phyloP scores from a whole-genome alignment of 75 land plant species.

The Cupressus sempervirens region DNA sequence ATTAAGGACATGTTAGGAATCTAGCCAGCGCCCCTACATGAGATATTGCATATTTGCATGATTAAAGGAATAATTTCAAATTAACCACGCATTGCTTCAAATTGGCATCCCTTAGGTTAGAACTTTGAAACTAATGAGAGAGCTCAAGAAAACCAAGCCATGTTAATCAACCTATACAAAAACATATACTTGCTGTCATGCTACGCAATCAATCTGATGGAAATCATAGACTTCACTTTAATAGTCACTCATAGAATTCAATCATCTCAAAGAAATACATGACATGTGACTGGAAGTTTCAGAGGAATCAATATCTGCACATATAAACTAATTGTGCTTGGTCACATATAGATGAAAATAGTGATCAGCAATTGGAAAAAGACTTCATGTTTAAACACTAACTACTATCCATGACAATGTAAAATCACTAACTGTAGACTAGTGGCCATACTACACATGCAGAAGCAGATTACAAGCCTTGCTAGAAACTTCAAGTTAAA shows the following conservation, averaged over 20 bases:
- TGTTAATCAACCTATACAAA: not conserved
- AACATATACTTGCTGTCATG: not conserved
- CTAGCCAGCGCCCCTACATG: not conserved
- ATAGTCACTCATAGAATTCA: not conserved
- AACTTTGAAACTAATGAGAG: not conserved
- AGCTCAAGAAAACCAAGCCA: not conserved
- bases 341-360: not conserved
- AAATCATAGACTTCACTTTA: not conserved
- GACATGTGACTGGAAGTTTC: not conserved
- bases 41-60: not conserved
- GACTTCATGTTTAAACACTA: not conserved
- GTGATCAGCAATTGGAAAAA: not conserved
- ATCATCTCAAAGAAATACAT: slow-evolving; percentile 1
- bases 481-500: not conserved
- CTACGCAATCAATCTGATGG: not conserved
- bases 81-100: not conserved
- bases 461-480: not conserved
- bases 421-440: no score
- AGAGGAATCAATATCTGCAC: not conserved
- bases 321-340: not conserved
- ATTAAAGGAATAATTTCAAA: not conserved
- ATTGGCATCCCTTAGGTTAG: not conserved
- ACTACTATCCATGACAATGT: not conserved
- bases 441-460: not conserved
- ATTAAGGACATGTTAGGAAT: not conserved